Base-by-base conservation (phyloP, 2,329 filamentous ascomycete species). In the Trichoderma breve region DNA sequence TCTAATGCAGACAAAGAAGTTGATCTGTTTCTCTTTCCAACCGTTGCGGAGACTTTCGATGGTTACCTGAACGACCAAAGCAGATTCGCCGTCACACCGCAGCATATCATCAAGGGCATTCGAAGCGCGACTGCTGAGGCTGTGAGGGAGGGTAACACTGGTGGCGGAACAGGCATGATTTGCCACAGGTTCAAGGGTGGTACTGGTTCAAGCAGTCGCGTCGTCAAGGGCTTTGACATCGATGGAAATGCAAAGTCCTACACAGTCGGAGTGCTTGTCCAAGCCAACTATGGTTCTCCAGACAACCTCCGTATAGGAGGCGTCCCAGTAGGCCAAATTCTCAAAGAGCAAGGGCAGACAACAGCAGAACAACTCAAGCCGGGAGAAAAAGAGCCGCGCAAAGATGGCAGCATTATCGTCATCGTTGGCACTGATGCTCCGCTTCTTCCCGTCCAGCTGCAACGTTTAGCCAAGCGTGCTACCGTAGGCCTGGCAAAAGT, bases 81-180 rank as follows among this genome's bases (percentile, higher is more conserved):
- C 28, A 84, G 84, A 21, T 89, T 91, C 69, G 83, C 84, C 0
- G 83, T 92, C 3, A 86, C 82, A 28, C 82, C 87, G 0, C 80
- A 86, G 69, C 86, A 90, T 73, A 80, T 91, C 39, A 81, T 88
- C 32, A 77, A 82, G 4, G 87, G 88, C 0, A 87, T 92, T 66
- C 82, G 84, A 36, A 82, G 78, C 8, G 89, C 87, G 0, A 82
- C 81, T 3, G 81, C 82, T 9, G 87, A 84, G 2, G 79, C 82
- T 0, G 89, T 92, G 1, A 79, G 80, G 2, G 90, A 92, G 79
- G 90, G 90, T 0, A 89, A 88, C 74, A 86, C 85, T 2, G 90
- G 90, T 3, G 90, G 90, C 21, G 90, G 90, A n/a, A 90, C 89
- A 0, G 90, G 89, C 15, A 91, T 92, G 89, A 84, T 89, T 47